Evolutionary conservation across 768 basidiomycete species (phyloP).

Genomic region (Termitomyces sp.): DNA sequence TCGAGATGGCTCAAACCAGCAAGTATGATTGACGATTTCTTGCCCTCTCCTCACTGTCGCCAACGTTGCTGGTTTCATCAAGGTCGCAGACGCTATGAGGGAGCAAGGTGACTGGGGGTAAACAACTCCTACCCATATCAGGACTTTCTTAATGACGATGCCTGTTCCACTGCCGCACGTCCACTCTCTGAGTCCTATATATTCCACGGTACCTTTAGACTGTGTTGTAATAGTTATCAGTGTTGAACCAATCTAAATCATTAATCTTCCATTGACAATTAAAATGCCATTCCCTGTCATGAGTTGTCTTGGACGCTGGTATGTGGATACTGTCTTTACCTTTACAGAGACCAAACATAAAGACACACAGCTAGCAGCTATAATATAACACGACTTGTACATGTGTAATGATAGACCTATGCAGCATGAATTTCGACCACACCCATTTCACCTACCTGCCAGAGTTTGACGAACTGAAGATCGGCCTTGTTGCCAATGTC

Average conservation of each 20-base stretch:
- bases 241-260: background rate
- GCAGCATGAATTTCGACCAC: background rate
- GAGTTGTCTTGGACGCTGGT: too few relatives aligned
- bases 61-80: conserved; percentile 70
- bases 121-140: conserved; percentile 15
- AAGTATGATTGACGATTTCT: conserved; percentile 33
- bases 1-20: conserved; percentile 80
- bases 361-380: background rate
- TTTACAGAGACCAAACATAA: too few relatives aligned
- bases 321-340: too few relatives aligned
- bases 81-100: conserved; percentile 68
- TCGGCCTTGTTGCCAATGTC: background rate
- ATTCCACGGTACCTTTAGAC: background rate
- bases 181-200: background rate
- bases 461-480: background rate
- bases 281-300: background rate
- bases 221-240: background rate
- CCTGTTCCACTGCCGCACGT: background rate
- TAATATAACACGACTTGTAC: background rate
- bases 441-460: background rate
- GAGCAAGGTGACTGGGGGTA: conserved; percentile 78
- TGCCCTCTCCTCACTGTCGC: conserved; percentile 62
- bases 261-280: background rate
- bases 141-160: background rate
- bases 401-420: background rate